These are phyloP conservation scores for Pulicaria dysenterica DNA, from an alignment of 129 eudicot species.

Conservation along the genomic window DNA sequence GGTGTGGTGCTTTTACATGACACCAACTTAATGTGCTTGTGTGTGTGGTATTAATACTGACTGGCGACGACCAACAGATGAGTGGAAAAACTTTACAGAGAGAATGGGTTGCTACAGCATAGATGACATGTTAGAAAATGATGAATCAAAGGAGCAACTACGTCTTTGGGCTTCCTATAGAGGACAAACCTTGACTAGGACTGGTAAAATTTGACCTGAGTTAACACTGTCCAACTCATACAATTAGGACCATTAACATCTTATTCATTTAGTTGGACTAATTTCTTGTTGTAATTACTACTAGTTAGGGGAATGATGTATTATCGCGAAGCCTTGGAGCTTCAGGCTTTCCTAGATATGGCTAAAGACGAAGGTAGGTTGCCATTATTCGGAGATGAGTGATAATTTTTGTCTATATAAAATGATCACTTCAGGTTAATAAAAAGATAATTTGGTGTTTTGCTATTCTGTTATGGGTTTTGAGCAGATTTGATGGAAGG, in stretches of 20 bases:
- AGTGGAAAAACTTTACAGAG: conserved; percentile 83
- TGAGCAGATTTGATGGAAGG: conserved; percentile 74
- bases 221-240: not conserved
- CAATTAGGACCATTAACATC: not conserved
- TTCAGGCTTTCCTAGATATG: conserved; percentile 97
- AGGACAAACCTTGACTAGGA: conserved; percentile 86
- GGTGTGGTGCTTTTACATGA: conserved; percentile 43
- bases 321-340: conserved; percentile 85
- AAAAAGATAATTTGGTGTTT: conserved; percentile 5
- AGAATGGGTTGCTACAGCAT: conserved; percentile 51
- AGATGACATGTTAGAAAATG: conserved; percentile 55
- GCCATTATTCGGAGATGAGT: not conserved
- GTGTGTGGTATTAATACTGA: not conserved
- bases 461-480: not conserved
- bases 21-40: not conserved
- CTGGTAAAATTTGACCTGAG: conserved; percentile 45
- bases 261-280: conserved; percentile 12
- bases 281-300: conserved; percentile 17
- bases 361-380: conserved; percentile 74
- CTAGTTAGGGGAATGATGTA: conserved; percentile 93
- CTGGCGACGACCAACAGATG: conserved; percentile 46
- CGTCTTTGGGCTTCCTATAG: conserved; percentile 89
- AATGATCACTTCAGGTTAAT: not conserved
- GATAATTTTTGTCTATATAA: not conserved
- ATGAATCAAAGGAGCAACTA: conserved; percentile 63